These are phyloP conservation scores for Phylloporus rhodoxanthus DNA, from an alignment of 768 basidiomycete species.

Conservation along the genomic window DNA sequence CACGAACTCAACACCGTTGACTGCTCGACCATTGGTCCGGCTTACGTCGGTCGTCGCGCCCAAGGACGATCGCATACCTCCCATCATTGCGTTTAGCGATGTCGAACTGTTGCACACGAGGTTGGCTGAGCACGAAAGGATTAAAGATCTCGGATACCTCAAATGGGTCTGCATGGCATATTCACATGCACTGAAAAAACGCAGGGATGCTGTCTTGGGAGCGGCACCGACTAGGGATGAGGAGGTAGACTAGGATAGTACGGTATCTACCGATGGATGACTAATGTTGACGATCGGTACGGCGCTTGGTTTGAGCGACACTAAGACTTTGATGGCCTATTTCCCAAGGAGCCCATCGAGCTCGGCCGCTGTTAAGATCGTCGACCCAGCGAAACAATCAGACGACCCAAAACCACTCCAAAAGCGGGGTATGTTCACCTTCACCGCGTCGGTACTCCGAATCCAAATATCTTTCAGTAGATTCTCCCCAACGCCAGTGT, in stretches of 20 bases:
- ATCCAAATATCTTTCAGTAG: conserved; percentile 31
- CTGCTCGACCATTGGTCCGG: conserved; percentile 61
- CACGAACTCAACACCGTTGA: conserved; percentile 24
- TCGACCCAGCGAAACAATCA: conserved; percentile 45
- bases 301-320: background rate
- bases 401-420: conserved; percentile 38
- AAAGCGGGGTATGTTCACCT: conserved; percentile 49
- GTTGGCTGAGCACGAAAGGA: conserved; percentile 41
- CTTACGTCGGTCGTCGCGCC: conserved; percentile 53
- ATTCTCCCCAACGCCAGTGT: conserved; percentile 73
- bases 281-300: conserved; percentile 6
- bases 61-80: conserved; percentile 76
- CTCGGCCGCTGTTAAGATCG: conserved; percentile 68
- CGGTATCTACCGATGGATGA: conserved; percentile 19
- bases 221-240: conserved; percentile 5
- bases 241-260: conserved; percentile 2
- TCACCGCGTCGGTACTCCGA: background rate
- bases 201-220: conserved; percentile 44
- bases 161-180: conserved; percentile 74
- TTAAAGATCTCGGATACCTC: conserved; percentile 56
- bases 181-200: conserved; percentile 54
- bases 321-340: conserved; percentile 57
- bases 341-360: conserved; percentile 53
- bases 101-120: conserved; percentile 75
- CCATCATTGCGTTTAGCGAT: conserved; percentile 69